These are phyloP conservation scores for Emericellopsis atlantica DNA, from an alignment of 2,329 filamentous ascomycete species.

Conservation along the genomic window DNA sequence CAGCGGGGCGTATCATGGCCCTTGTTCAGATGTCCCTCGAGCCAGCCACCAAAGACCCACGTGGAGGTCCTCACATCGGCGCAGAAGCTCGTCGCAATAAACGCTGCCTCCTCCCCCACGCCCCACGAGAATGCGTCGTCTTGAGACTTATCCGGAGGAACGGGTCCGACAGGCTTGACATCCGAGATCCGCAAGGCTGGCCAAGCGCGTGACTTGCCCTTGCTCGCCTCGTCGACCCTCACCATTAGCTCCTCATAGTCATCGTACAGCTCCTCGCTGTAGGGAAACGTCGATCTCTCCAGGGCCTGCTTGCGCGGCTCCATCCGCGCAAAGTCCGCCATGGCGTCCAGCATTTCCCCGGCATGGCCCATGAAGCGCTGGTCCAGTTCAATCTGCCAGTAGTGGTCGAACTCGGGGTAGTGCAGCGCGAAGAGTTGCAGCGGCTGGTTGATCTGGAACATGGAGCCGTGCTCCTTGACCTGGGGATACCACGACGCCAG, in stretches of 20 bases:
- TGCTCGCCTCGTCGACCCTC: conserved; percentile 10
- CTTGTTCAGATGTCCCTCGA: conserved; percentile 10
- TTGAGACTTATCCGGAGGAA: conserved; percentile 11
- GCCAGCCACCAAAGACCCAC: conserved; percentile 20
- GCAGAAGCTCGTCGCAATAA: conserved; percentile 16
- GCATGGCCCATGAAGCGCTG: conserved; percentile 21
- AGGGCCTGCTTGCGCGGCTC: conserved; percentile 45
- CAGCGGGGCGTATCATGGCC: conserved; percentile 14
- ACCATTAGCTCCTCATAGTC: conserved; percentile 28
- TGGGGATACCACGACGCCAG: conserved; percentile 54
- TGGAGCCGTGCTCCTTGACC: conserved; percentile 35
- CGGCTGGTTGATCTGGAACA: conserved; percentile 19
- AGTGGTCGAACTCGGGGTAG: conserved; percentile 21
- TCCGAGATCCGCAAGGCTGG: conserved; percentile 14
- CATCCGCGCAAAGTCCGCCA: conserved; percentile 28
- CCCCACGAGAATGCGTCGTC: conserved; percentile 16
- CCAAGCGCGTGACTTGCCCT: conserved; percentile 15
- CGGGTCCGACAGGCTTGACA: conserved; percentile 15
- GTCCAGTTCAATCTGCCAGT: conserved; percentile 31
- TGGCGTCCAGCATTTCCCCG: conserved; percentile 14
- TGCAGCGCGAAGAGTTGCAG: conserved; percentile 18
- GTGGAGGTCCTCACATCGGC: conserved; percentile 10
- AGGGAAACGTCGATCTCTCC: conserved; percentile 44
- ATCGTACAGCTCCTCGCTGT: conserved; percentile 38
- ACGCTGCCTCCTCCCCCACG: conserved; percentile 19